Evolutionary conservation across 371 early-diverging fungal species (phyloP).

Genomic region (Saksenaea oblongispora): DNA sequence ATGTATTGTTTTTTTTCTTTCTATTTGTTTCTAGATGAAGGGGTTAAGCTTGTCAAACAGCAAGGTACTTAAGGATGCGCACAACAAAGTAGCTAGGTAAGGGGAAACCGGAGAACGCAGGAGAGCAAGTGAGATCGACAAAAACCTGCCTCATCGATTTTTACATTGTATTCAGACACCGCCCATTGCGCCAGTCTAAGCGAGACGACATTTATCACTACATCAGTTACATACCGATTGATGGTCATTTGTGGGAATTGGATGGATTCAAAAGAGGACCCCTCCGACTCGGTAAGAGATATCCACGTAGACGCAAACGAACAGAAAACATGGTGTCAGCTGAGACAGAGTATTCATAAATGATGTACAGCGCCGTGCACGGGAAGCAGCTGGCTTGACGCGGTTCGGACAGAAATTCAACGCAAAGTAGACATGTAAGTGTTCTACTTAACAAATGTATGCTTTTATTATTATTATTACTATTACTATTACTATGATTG

Average conservation of each 20-base stretch:
- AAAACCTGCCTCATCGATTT: neutral
- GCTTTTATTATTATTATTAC: neutral
- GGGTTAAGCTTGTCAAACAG: slow-evolving; percentile 41
- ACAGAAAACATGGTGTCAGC: slow-evolving; percentile 4
- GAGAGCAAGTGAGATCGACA: neutral
- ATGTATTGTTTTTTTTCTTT: neutral
- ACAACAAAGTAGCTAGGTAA: slow-evolving; percentile 38
- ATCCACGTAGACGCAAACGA: neutral
- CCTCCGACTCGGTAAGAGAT: slow-evolving; percentile 25
- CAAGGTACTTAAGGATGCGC: slow-evolving; percentile 28
- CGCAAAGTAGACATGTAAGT: slow-evolving; percentile 27
- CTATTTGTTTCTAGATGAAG: slow-evolving; percentile 26
- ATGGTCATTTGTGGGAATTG: slow-evolving; percentile 48
- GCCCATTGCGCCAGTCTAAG: slow-evolving; percentile 6
- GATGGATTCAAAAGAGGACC: slow-evolving; percentile 52
- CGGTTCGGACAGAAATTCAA: slow-evolving; percentile 19
- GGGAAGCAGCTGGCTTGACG: slow-evolving; percentile 26
- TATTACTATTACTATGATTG: too few species aligned
- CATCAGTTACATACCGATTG: slow-evolving; percentile 40
- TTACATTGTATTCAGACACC: slow-evolving; percentile 3
- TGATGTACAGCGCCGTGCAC: slow-evolving; percentile 21
- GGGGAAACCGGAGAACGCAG: neutral
- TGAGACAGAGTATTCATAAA: neutral
- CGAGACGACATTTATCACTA: slow-evolving; percentile 38
- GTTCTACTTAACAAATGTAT: neutral